A percentile compares a stretch with the other conserved stretches of the same genome.
Evolutionary conservation across 768 basidiomycete genomes (phyloP).

Genomic region (Hemileccinum rubropunctum): DNA sequence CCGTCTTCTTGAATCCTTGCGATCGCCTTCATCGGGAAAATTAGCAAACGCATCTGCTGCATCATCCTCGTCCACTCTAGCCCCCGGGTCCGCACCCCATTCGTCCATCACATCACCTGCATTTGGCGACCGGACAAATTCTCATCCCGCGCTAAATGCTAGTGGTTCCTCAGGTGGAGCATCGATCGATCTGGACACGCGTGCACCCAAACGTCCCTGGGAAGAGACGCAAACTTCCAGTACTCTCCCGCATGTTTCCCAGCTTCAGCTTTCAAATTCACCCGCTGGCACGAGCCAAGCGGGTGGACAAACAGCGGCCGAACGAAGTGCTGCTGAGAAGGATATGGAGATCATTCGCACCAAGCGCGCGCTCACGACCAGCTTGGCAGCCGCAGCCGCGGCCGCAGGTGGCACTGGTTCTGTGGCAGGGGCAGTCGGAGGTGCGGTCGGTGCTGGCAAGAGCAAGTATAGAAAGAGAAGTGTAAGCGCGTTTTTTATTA

Average conservation of each 20-base stretch:
- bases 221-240: slow-evolving; percentile 46
- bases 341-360: slow-evolving; percentile 85
- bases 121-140: slow-evolving; percentile 20
- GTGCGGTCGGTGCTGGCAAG: slow-evolving; percentile 39
- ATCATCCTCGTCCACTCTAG: slow-evolving; percentile 14
- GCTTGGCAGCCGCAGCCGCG: slow-evolving; percentile 50
- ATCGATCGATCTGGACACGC: slow-evolving; percentile 31
- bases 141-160: slow-evolving; percentile 30
- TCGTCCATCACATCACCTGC: slow-evolving; percentile 18
- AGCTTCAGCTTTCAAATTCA: slow-evolving; percentile 22
- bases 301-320: slow-evolving; percentile 33
- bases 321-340: slow-evolving; percentile 67
- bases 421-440: slow-evolving; percentile 29
- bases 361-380: slow-evolving; percentile 70
- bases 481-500: slow-evolving; percentile 46
- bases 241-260: slow-evolving; percentile 21
- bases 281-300: slow-evolving; percentile 10
- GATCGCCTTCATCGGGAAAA: slow-evolving; percentile 22
- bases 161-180: slow-evolving; percentile 19
- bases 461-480: slow-evolving; percentile 84
- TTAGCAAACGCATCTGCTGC: slow-evolving; percentile 10
- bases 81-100: slow-evolving; percentile 9
- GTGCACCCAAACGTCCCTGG: slow-evolving; percentile 78
- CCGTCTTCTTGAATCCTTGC: slow-evolving; percentile 52
- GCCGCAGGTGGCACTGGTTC: slow-evolving; percentile 34